These are phyloP conservation scores for Dioscorea dumetorum DNA, from an alignment of 106 monocot genomes.

Conservation along the genomic window DNA sequence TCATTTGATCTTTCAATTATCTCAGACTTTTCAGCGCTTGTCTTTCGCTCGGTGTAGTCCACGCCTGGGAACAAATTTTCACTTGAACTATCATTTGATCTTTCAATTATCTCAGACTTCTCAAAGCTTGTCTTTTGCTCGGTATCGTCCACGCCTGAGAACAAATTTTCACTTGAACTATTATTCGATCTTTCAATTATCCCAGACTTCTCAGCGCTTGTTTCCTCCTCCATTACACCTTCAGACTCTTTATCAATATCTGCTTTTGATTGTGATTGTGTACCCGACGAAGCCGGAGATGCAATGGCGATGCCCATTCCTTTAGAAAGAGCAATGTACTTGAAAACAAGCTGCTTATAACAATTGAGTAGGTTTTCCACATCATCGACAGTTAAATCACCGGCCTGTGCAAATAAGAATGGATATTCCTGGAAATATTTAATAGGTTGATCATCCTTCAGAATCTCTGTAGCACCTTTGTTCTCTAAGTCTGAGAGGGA, in stretches of 20 bases:
- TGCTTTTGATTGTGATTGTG: slow-evolving; percentile 8
- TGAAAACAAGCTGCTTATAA: slow-evolving; percentile 72
- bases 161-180: too few species aligned
- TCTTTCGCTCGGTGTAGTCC: too few species aligned
- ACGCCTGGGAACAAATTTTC: too few species aligned
- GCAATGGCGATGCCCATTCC: slow-evolving; percentile 31
- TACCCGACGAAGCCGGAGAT: slow-evolving; percentile 8
- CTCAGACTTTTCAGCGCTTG: neutral
- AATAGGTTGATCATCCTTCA: slow-evolving; percentile 47
- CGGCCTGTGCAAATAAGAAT: slow-evolving; percentile 52
- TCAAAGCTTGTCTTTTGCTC: too few species aligned
- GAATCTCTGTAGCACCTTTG: slow-evolving; percentile 58
- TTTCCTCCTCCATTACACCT: neutral
- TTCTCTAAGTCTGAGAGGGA: slow-evolving; percentile 48
- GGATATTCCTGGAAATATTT: slow-evolving; percentile 69
- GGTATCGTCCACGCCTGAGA: too few species aligned
- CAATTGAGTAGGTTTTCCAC: slow-evolving; percentile 60
- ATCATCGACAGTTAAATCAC: slow-evolving; percentile 76
- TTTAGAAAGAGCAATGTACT: slow-evolving; percentile 75
- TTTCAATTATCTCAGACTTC: too few species aligned
- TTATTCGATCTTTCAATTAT: too few species aligned
- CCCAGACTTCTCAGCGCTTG: too few species aligned
- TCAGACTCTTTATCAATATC: slow-evolving; percentile 9
- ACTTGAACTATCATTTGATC: too few species aligned
- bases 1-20: neutral